Evolutionary conservation across 495 filamentous ascomycete genomes (phyloP).

Genomic region (Diplogelasinospora grovesii): DNA sequence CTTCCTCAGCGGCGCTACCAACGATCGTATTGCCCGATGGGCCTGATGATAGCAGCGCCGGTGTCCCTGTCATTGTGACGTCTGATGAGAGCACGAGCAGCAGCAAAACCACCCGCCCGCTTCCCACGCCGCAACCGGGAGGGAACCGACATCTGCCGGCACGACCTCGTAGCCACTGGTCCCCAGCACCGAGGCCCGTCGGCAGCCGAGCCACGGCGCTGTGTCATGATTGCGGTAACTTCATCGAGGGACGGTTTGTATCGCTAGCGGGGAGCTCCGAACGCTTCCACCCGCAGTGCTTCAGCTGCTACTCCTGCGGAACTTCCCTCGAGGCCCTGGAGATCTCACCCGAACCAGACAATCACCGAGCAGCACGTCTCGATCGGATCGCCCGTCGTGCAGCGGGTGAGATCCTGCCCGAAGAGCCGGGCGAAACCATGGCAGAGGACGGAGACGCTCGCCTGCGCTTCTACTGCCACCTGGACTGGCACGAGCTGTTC

Average conservation of each 20-base stretch:
- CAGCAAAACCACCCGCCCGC: constrained; percentile 28
- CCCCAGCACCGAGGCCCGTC: constrained; percentile 32
- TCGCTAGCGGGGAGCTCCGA: constrained; percentile 58
- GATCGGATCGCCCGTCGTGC: constrained; percentile 56
- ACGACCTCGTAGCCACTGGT: constrained; percentile 41
- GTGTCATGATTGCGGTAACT: constrained; percentile 75
- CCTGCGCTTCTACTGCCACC: constrained; percentile 89
- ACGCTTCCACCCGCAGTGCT: constrained; percentile 92
- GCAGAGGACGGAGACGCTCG: constrained; percentile 60
- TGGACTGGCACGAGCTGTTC: constrained; percentile 95
- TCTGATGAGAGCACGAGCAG: constrained; percentile 28
- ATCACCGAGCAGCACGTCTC: constrained; percentile 60
- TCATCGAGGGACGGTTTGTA: constrained; percentile 87
- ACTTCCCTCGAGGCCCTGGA: constrained; percentile 89
- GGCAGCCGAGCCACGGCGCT: constrained; percentile 63
- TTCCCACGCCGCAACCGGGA: constrained; percentile 30
- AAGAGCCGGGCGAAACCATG: constrained; percentile 50
- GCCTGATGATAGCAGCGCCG: constrained; percentile 21
- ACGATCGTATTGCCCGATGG: constrained; percentile 31
- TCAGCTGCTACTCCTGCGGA: constrained; percentile 81
- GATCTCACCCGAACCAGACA: constrained; percentile 85
- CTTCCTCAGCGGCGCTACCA: constrained; percentile 21
- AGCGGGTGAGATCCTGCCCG: constrained; percentile 52
- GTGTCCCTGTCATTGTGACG: constrained; percentile 39
- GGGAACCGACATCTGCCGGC: constrained; percentile 29